phyloP scores from a whole-genome alignment of 352 stramenopile species.

The Peronospora tabacina region DNA sequence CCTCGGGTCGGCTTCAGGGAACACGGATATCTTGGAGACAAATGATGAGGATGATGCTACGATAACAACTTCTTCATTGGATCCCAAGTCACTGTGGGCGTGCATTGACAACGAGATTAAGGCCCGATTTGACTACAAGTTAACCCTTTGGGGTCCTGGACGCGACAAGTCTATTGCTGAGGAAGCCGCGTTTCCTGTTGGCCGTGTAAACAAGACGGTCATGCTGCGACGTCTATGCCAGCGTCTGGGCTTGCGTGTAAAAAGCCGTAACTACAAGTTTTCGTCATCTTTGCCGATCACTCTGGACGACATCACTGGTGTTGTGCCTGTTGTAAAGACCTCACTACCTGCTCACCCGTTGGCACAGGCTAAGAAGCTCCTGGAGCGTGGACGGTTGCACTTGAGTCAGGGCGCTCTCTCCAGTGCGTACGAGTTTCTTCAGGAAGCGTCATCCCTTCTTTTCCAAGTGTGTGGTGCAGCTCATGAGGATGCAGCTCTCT shows the following conservation, averaged over 20 bases:
- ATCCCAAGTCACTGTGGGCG: constrained; percentile 45
- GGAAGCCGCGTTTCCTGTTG: constrained; percentile 16
- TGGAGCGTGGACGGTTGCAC: constrained; percentile 84
- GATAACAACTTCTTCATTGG: constrained; percentile 22
- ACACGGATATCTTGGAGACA: constrained; percentile 7
- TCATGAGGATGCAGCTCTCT: constrained; percentile 90
- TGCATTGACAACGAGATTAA: constrained; percentile 56
- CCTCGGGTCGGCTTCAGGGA: constrained; percentile 39
- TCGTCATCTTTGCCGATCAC: constrained; percentile 65
- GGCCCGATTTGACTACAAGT: constrained; percentile 69
- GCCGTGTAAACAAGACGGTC: constrained; percentile 63
- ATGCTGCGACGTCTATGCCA: constrained; percentile 92
- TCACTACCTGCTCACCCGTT: constrained; percentile 75
- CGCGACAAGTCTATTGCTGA: constrained; percentile 14
- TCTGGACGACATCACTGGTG: constrained; percentile 86
- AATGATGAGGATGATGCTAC: constrained; percentile 16
- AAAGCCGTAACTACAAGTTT: constrained; percentile 87
- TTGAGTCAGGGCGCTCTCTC: constrained; percentile 67
- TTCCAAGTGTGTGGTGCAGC: constrained; percentile 90
- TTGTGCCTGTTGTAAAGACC: constrained; percentile 93
- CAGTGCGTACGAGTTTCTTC: constrained; percentile 75
- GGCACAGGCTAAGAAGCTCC: constrained; percentile 66
- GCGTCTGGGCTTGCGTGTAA: constrained; percentile 86
- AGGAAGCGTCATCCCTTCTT: constrained; percentile 89
- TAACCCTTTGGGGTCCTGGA: constrained; percentile 56